phyloP scores from a whole-genome alignment of 768 basidiomycete species.

The Boletellus ananiceps region DNA sequence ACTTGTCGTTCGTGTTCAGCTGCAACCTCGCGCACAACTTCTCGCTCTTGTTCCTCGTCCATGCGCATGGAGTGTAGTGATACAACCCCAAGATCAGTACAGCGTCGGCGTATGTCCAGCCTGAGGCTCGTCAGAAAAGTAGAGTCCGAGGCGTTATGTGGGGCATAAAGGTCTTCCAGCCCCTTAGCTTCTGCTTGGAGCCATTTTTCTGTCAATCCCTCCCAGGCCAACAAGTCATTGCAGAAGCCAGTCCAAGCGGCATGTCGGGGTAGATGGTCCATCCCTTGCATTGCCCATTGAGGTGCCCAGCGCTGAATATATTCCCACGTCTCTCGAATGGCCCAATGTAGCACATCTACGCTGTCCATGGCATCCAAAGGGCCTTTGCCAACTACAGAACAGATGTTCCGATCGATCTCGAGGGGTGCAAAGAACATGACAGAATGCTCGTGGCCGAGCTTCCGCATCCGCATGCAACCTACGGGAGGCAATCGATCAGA shows the following conservation, averaged over 20 bases:
- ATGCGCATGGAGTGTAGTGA: no score
- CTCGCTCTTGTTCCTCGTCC: no score
- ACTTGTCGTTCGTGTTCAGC: no score
- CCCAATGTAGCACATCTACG: conserved; percentile 39
- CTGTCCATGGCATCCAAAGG: conserved; percentile 1
- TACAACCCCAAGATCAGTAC: no score
- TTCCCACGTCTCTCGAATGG: conserved; percentile 37
- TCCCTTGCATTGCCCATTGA: conserved; percentile 37
- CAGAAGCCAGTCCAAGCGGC: neutral
- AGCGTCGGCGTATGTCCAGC: no score
- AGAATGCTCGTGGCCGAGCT: conserved; percentile 41
- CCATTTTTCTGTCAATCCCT: neutral
- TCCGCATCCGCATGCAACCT: conserved; percentile 51
- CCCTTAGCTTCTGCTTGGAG: neutral
- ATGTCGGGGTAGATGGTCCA: conserved; percentile 4
- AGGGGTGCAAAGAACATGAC: conserved; percentile 41
- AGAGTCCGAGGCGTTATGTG: neutral
- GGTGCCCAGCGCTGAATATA: conserved; percentile 35
- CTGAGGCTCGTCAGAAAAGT: no score
- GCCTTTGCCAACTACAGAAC: conserved; percentile 15
- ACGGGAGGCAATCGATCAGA: neutral
- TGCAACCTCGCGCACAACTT: no score
- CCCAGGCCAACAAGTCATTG: neutral
- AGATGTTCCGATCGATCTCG: conserved; percentile 36
- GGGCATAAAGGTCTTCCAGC: neutral